Percentiles rank a stretch among this genome's conserved stretches.
These are phyloP conservation scores for Odonthalia washingtoniensis DNA, from an alignment of 31 red algal genomes.

Conservation along the genomic window DNA sequence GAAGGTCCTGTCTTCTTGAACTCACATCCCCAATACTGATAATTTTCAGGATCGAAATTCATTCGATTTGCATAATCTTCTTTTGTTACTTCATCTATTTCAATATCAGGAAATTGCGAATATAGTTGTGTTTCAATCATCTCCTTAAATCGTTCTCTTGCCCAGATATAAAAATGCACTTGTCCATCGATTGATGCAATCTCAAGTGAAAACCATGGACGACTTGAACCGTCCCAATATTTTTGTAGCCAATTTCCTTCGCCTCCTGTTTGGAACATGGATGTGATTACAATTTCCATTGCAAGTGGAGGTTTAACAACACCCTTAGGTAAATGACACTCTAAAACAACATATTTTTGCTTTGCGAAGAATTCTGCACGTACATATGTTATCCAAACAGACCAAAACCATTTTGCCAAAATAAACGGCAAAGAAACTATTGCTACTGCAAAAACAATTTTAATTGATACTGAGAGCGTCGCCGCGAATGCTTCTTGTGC, in stretches of 20 bases:
- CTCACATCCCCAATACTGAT: constrained; percentile 2
- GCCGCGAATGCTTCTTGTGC: no score
- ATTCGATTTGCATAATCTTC: background rate
- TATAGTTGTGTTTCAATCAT: constrained; percentile 5
- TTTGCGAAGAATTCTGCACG: no score
- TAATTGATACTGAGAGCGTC: no score
- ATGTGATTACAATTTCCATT: constrained; percentile 9
- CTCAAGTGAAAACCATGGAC: constrained; percentile 4
- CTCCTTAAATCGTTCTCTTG: background rate
- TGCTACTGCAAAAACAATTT: no score
- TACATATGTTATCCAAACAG: no score
- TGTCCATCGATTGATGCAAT: constrained; percentile 13
- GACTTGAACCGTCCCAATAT: background rate
- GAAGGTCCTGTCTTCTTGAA: background rate
- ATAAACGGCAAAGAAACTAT: no score
- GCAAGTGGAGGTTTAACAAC: background rate
- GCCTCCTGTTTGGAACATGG: background rate
- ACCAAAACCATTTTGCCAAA: no score
- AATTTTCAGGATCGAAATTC: background rate
- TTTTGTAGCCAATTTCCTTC: background rate
- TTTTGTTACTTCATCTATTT: constrained; percentile 8
- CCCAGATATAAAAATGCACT: constrained; percentile 21
- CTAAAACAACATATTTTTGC: constrained; percentile 4
- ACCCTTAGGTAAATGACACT: background rate
- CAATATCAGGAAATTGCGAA: constrained; percentile 3